phyloP scores from a whole-genome alignment of 2,329 filamentous ascomycete species.

The Fusarium udum region DNA sequence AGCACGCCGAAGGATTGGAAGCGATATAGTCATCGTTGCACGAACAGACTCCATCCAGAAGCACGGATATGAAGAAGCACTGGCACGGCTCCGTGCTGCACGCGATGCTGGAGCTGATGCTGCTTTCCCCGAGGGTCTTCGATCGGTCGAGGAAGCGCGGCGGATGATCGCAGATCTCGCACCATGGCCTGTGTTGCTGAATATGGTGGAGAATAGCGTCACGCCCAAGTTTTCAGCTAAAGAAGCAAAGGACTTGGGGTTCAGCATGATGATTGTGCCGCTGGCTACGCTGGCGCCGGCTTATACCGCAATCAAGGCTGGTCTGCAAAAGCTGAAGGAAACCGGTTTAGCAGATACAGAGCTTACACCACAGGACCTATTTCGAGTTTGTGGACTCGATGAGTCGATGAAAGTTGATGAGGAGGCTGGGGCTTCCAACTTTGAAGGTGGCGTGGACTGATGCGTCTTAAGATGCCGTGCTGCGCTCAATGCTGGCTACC shows the following conservation, averaged over 20 bases:
- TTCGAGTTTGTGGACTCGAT: neutral
- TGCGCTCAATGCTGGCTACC: neutral
- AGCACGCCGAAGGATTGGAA: neutral
- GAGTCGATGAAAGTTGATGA: neutral
- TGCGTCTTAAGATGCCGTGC: too few species aligned
- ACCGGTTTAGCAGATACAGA: neutral
- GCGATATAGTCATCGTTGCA: neutral
- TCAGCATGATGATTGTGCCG: slow-evolving; percentile 5
- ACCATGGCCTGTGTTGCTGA: neutral
- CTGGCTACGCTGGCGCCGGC: neutral
- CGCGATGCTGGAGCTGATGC: neutral
- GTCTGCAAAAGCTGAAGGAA: neutral
- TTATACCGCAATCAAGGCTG: neutral
- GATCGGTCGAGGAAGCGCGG: neutral
- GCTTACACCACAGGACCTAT: neutral
- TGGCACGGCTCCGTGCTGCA: neutral
- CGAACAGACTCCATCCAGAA: slow-evolving; percentile 1
- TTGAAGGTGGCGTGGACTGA: slow-evolving; percentile 5
- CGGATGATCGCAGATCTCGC: neutral
- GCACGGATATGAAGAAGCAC: neutral
- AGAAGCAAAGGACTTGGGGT: neutral
- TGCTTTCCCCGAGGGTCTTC: neutral
- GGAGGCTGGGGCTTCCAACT: slow-evolving; percentile 1
- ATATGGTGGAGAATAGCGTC: slow-evolving; percentile 7
- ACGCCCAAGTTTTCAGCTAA: neutral